Evolutionary conservation across 768 basidiomycete genomes (phyloP).

Genomic region (Tricholoma hemisulphureum): DNA sequence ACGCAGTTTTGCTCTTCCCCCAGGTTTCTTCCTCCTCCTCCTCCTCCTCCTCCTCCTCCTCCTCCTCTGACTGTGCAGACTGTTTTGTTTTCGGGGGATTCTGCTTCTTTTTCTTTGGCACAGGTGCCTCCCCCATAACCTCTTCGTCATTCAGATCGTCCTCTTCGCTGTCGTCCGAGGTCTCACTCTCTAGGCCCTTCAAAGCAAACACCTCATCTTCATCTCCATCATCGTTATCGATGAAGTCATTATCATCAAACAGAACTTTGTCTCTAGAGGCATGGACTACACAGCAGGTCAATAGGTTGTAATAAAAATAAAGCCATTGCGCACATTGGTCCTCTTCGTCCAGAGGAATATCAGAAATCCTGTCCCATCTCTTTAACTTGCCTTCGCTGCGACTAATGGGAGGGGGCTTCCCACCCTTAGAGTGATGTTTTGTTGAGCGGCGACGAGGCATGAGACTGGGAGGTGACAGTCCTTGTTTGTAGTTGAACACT

Average conservation of each 20-base stretch:
- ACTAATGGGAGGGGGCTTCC: conserved; percentile 48
- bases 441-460: conserved; percentile 52
- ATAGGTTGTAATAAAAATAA: conserved; percentile 23
- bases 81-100: conserved; percentile 23
- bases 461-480: neutral
- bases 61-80: conserved; percentile 15
- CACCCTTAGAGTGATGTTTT: conserved; percentile 30
- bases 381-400: conserved; percentile 53
- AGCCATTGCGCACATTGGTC: conserved; percentile 80
- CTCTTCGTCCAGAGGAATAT: conserved; percentile 76
- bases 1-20: conserved; percentile 77
- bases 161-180: conserved; percentile 25
- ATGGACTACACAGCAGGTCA: conserved; percentile 53
- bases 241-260: conserved; percentile 57
- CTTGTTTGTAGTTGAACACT: too few relatives aligned
- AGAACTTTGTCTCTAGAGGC: conserved; percentile 72
- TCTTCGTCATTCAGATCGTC: conserved; percentile 32
- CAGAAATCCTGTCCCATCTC: conserved; percentile 65
- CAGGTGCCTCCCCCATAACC: conserved; percentile 17
- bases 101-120: conserved; percentile 15
- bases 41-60: conserved; percentile 30
- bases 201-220: conserved; percentile 84
- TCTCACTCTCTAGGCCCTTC: conserved; percentile 53
- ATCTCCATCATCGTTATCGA: conserved; percentile 53
- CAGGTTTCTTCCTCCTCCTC: conserved; percentile 66